Base-by-base conservation (phyloP, 2,329 filamentous ascomycete genomes). In the Didymella keratinophila region DNA sequence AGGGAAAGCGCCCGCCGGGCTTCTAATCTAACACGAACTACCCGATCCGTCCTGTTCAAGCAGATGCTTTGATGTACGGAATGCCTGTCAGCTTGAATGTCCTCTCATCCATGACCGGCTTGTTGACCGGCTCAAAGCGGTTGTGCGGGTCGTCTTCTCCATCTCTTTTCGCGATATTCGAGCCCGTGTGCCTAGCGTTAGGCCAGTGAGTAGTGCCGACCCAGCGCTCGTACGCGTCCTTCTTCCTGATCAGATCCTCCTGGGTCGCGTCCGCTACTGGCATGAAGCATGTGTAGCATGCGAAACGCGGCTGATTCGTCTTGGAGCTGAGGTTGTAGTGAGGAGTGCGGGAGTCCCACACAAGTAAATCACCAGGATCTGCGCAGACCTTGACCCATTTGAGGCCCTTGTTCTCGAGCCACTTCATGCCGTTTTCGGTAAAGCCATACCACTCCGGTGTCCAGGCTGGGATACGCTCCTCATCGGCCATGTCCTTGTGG, bases 31-130 rank as follows among this genome's bases (percentile, higher is more conserved):
- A 28, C 2, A 28, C 8, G 5, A 10, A 28, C 27, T 10, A 28
- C 27, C 5, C 2, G 5, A 28, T 10, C 30, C 14, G 30, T 32
- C 30, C 30, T 42, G 7, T 20, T 53, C 25, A 47, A 21, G 36
- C 34, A 7, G 39, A 49, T 20, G 58, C 61, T 42, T 67, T 62
- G 52, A 77, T 78, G 57, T 82, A 83, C 11, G 81, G 80, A 59
- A 83, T 81, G 2, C 81, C 81, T 2, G 80, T 83, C 51, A 83
- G 63, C 63, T 77, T 80, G 64, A 78, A 81, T 1, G 76, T 78
- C 23, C 79, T 62, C 70, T 81, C 80, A 56, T 69, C 69, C 30
- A 82, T 61, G 21, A 70, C 56, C 0, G 78, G 75, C 58, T 80
- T 78, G 44, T 79, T 76, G 1, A 78, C 62, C 0, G 80, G 80